Conservation (phyloP, 768 basidiomycete genomes). For the Thelephora ganbajun region DNA sequence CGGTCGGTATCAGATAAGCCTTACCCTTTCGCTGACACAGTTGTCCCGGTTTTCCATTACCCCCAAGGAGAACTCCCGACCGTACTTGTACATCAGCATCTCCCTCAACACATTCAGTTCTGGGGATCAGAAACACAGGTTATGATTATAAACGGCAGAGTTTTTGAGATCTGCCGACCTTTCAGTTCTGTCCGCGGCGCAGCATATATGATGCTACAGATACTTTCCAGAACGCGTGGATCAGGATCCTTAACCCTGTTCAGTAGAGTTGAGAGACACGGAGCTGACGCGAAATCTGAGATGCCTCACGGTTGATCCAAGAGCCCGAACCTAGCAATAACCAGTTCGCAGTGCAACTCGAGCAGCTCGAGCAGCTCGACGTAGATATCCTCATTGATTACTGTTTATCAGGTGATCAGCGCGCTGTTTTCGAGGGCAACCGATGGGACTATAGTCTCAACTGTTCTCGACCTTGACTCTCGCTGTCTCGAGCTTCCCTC, state of each 20-base stretch:
- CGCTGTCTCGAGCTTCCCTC: constrained; percentile 73
- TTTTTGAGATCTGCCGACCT: constrained; percentile 27
- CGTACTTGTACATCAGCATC: constrained; percentile 91
- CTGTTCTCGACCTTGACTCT: constrained; percentile 75
- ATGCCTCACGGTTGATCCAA: constrained; percentile 71
- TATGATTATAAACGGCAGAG: not conserved
- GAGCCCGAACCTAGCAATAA: constrained; percentile 83
- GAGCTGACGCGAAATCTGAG: not conserved
- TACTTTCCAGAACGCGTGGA: constrained; percentile 73
- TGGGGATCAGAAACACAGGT: constrained; percentile 15
- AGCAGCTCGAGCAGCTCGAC: constrained; percentile 83
- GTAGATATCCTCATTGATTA: constrained; percentile 77
- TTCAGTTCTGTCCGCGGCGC: constrained; percentile 87
- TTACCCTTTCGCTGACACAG: constrained; percentile 75
- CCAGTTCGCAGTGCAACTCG: constrained; percentile 89
- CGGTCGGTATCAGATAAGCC: not conserved
- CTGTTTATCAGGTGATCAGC: constrained; percentile 19
- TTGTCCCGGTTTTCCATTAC: constrained; percentile 76
- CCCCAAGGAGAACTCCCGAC: constrained; percentile 76
- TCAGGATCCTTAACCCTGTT: constrained; percentile 72
- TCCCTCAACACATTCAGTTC: constrained; percentile 87
- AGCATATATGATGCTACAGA: constrained; percentile 79
- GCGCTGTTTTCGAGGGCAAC: not conserved
- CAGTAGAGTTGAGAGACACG: not conserved
- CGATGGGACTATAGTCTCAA: constrained; percentile 24